phyloP scores from a whole-genome alignment of 2,329 filamentous ascomycete species.

The Pestalotiopsis sp. region DNA sequence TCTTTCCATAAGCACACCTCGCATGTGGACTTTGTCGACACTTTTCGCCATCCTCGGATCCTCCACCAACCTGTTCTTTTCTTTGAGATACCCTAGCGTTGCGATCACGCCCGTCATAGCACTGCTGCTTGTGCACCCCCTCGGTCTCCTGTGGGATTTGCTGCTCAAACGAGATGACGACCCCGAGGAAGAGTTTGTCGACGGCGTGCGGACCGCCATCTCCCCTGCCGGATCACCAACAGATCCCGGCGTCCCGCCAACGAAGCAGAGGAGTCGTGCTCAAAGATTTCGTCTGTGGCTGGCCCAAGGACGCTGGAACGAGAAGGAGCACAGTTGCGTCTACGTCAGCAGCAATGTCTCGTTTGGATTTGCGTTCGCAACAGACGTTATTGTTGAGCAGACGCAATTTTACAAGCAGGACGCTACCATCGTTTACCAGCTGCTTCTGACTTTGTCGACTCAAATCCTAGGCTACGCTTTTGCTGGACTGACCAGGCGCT shows the following conservation, averaged over 20 bases:
- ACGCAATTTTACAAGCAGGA: constrained; percentile 87
- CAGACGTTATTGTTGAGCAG: constrained; percentile 88
- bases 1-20: constrained; percentile 82
- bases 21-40: constrained; percentile 83
- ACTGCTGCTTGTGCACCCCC: constrained; percentile 78
- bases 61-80: constrained; percentile 86
- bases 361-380: constrained; percentile 86
- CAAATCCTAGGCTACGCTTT: constrained; percentile 87
- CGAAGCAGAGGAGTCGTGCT: constrained; percentile 29
- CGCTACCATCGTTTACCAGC: constrained; percentile 72
- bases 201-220: constrained; percentile 43
- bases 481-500: constrained; percentile 77
- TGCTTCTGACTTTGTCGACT: constrained; percentile 81
- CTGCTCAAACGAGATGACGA: constrained; percentile 62
- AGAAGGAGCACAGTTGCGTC: constrained; percentile 85
- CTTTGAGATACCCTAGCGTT: constrained; percentile 85
- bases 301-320: constrained; percentile 79
- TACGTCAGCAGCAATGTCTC: constrained; percentile 90
- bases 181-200: constrained; percentile 54
- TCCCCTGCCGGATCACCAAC: constrained; percentile 7
- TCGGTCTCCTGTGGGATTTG: constrained; percentile 78
- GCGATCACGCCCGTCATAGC: constrained; percentile 88
- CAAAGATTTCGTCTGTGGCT: constrained; percentile 68
- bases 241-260: constrained; percentile 13
- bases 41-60: constrained; percentile 80